phyloP scores from a whole-genome alignment of 257 asterid species.

The Nicotiana benthamiana region DNA sequence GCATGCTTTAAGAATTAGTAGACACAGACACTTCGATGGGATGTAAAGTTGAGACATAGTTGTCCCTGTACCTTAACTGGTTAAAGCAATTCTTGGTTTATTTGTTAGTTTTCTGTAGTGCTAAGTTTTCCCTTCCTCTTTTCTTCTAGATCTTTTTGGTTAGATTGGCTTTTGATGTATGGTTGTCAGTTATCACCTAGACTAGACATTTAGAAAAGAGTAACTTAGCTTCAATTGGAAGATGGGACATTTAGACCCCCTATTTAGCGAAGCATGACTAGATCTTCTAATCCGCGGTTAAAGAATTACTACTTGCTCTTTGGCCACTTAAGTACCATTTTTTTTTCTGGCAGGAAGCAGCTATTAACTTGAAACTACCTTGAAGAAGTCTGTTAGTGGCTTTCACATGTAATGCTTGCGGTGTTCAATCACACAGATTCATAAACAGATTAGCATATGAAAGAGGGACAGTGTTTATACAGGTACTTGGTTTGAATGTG shows the following conservation, averaged over 20 bases:
- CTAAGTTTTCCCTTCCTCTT: not conserved
- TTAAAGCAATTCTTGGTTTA: not conserved
- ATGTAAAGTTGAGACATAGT: not conserved
- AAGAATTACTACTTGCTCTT: not conserved
- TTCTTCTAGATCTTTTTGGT: not conserved
- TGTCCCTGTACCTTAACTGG: not conserved
- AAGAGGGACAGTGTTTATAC: constrained; percentile 81
- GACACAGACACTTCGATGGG: not conserved
- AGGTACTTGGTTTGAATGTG: constrained; percentile 35
- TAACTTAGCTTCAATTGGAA: not conserved
- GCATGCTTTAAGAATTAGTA: not conserved
- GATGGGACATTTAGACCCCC: not conserved
- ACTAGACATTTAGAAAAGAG: not conserved
- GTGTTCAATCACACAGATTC: constrained; percentile 54
- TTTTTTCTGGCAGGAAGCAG: constrained; percentile 43
- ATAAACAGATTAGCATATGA: constrained; percentile 90
- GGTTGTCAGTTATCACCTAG: not conserved
- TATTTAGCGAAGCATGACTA: not conserved
- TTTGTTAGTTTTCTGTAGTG: not conserved
- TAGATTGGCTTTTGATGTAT: not conserved
- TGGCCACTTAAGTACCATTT: not conserved
- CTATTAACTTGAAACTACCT: constrained; percentile 67
- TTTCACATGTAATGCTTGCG: constrained; percentile 78
- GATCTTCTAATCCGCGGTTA: not conserved
- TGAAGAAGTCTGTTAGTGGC: constrained; percentile 69